Conservation (phyloP, 1,284 basidiomycete genomes). For the Trichosporon coremiiforme region DNA sequence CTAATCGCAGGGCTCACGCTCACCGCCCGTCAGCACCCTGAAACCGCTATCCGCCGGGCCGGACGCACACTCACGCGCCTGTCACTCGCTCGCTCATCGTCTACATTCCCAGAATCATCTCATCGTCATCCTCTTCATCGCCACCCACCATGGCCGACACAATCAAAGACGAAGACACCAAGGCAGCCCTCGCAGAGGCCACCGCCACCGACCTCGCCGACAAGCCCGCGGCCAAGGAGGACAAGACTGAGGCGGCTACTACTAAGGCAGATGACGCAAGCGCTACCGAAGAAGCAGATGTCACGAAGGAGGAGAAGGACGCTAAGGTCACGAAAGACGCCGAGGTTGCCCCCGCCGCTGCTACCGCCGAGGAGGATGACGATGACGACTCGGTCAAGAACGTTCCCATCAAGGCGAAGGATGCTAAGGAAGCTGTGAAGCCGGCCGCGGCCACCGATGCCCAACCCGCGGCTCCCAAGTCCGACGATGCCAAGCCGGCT, state of each 20-base stretch:
- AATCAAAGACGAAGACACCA: not conserved
- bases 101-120: too few species aligned
- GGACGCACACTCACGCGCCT: too few species aligned
- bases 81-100: too few species aligned
- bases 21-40: too few species aligned
- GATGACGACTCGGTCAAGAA: conserved; percentile 15
- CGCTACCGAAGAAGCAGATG: not conserved
- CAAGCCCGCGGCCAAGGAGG: not conserved
- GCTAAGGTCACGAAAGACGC: too few species aligned
- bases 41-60: too few species aligned
- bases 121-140: not conserved
- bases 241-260: not conserved
- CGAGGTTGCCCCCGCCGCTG: too few species aligned
- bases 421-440: not conserved
- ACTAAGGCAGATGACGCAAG: not conserved
- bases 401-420: not conserved
- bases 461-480: not conserved
- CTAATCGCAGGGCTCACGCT: too few species aligned
- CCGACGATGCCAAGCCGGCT: not conserved
- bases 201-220: not conserved
- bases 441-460: not conserved
- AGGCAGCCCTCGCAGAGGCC: conserved; percentile 15
- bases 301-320: too few species aligned
- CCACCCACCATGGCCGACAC: conserved; percentile 1
- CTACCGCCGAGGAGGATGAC: not conserved